phyloP scores from a whole-genome alignment of 1,284 basidiomycete species.

The Boletus smithii region DNA sequence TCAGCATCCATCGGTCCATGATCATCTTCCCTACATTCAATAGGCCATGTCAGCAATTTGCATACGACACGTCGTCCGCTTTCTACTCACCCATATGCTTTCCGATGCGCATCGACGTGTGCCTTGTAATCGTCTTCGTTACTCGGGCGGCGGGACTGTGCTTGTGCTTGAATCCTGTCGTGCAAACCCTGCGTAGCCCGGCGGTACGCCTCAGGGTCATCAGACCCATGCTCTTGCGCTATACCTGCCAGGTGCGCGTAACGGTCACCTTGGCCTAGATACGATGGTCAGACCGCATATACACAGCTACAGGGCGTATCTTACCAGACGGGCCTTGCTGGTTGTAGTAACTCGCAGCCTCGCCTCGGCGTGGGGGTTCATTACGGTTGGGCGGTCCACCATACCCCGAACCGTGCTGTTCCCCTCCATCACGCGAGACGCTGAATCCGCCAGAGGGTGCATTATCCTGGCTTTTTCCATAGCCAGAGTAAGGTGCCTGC shows the following conservation, averaged over 20 bases:
- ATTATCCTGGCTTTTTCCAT: constrained; percentile 11
- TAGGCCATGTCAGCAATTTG: neutral
- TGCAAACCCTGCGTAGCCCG: constrained; percentile 26
- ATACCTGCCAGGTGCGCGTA: constrained; percentile 20
- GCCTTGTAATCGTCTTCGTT: constrained; percentile 8
- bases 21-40: constrained; percentile 20
- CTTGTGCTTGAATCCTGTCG: constrained; percentile 18
- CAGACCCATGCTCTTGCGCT: constrained; percentile 17
- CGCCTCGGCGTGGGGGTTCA: constrained; percentile 17
- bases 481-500: constrained; percentile 2
- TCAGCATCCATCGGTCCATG: constrained; percentile 31
- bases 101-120: constrained; percentile 28
- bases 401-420: constrained; percentile 12
- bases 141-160: constrained; percentile 3
- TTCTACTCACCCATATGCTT: constrained; percentile 32
- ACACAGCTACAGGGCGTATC: neutral
- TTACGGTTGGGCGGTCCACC: constrained; percentile 3
- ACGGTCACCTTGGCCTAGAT: constrained; percentile 20
- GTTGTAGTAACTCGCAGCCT: constrained; percentile 25
- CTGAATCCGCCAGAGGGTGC: constrained; percentile 25
- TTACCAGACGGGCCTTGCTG: constrained; percentile 12
- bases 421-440: constrained; percentile 10
- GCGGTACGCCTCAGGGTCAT: constrained; percentile 22
- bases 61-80: neutral
- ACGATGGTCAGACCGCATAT: constrained; percentile 5